Evolutionary conservation across 2,329 filamentous ascomycete species (phyloP), one percentile per base, ranked within the genome.

Genomic region (Cladobotryum mycophilum): DNA sequence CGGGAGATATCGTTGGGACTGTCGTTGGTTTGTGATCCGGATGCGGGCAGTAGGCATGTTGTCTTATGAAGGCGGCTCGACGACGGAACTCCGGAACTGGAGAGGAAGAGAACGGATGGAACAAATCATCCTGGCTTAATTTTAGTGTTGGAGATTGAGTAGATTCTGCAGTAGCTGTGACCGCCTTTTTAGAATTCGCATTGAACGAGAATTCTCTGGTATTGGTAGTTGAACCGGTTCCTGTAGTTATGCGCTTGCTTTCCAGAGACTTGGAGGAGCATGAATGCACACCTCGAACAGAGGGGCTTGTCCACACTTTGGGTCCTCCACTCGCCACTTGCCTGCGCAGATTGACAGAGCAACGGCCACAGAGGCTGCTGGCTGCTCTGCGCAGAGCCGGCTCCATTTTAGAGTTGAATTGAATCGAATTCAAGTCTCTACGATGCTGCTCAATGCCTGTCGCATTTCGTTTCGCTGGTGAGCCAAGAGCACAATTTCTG

Each of bases 41-140:
- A 63, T 99, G 93, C 22, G 93, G 89, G 64, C 93, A 99, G 68
- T 89, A 88, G 13, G 92, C 92, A 74, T 96, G 89, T 63, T 95
- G 87, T 65, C 85, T 88, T 71, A 97, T 97, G 63, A 89, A 95
- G 9, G 87, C 88, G 25, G 92, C 93, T 59, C 93, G 85, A 61
- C 84, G 82, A 60, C 92, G 84, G 56, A 99, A 96, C 55, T 88
- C 86, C 37, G 89, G 86, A 40, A 92, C 87, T 8, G 95, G 93
- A 13, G 93, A 99, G 56, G 85, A 78, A 35, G 89, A 88, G 68
- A 93, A 95, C 9, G 89, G 83, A 70, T 99, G 92, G 75, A 97
- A 99, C 51, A 99, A 84, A 65, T 96, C 86, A 70, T 95, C 83
- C 46, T 83, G 78, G 56, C 75, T 76, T 22, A 95, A 76, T 43